Evolutionary conservation across 305 asterid species (phyloP).

Genomic region (Solanum hybrid): DNA sequence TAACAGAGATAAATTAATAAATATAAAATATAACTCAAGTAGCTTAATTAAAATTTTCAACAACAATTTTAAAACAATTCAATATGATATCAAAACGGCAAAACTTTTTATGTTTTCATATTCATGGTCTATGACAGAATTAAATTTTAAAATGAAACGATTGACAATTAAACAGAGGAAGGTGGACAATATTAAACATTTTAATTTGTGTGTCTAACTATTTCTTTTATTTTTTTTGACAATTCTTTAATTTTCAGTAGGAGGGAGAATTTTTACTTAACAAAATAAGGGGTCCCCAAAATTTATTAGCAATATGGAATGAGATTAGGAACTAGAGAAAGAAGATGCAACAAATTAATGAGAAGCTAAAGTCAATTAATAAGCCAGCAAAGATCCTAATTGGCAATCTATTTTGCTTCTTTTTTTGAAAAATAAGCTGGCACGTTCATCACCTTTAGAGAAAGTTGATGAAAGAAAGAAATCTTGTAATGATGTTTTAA

Average conservation of each 20-base stretch:
- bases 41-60: not conserved
- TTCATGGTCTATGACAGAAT: not conserved
- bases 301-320: not conserved
- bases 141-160: not conserved
- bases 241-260: not conserved
- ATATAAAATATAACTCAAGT: not conserved
- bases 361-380: not conserved
- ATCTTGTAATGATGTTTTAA: not conserved
- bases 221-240: not conserved
- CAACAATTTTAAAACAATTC: not conserved
- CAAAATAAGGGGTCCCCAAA: not conserved
- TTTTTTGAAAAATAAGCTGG: conserved; percentile 6
- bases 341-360: not conserved
- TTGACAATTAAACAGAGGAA: not conserved
- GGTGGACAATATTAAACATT: not conserved
- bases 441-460: conserved; percentile 15
- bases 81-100: not conserved
- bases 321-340: not conserved
- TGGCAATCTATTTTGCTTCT: not conserved
- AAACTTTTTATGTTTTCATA: not conserved
- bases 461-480: conserved; percentile 10
- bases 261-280: not conserved
- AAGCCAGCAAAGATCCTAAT: not conserved
- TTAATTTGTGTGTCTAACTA: not conserved
- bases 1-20: not conserved